Evolutionary conservation across 2,329 filamentous ascomycete genomes (phyloP), one percentile per base, ranked within the genome.

Genomic region (Westerdykella ornata): DNA sequence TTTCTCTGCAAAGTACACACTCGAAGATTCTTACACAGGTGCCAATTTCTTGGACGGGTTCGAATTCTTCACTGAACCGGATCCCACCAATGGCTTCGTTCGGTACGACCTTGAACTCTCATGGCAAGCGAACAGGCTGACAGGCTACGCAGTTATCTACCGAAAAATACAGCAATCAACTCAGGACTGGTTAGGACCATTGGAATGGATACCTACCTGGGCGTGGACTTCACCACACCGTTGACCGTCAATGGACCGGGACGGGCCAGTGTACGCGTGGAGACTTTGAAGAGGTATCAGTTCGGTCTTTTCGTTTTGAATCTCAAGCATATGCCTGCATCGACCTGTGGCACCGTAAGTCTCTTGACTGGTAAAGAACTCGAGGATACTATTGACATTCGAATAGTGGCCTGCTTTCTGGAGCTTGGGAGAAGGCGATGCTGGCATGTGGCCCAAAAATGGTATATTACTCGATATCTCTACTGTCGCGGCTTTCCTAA

Each of bases 161-260:
- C 41, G 37, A 38, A 45, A 30, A 37, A 35, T 13, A 39, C 42
- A 1, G 52, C 53, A 2, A 28, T 14, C 11, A 38, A 38, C 2
- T 35, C 7, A 8, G 13, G 37, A 4, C 19, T 46, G 2, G 33
- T 46, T 8, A 47, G 41, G 16, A 34, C 26, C 13, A 31, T 39
- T 14, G 37, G 35, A 8, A 46, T n/a, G 3, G 51, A 54, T 44
- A 45, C 47, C 28, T 67, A 69, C 45, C 59, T 74, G 14, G 71
- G 70, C 35, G 69, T 71, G 13, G 71, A 74, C 50, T 54, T 51
- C 35, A 64, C 48, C 19, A 63, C 46, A 28, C 42, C 55, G 3
- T 42, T 53, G 22, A 45, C 46, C 19, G 39, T 40, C 14, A 41
- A 42, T 14, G 46, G 42, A n/a, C 47, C 41, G 12, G 53, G 53